A percentile compares a stretch with the other conserved stretches of the same genome.
Conservation (phyloP, 768 basidiomycete genomes). For the Obba rivulosa region DNA sequence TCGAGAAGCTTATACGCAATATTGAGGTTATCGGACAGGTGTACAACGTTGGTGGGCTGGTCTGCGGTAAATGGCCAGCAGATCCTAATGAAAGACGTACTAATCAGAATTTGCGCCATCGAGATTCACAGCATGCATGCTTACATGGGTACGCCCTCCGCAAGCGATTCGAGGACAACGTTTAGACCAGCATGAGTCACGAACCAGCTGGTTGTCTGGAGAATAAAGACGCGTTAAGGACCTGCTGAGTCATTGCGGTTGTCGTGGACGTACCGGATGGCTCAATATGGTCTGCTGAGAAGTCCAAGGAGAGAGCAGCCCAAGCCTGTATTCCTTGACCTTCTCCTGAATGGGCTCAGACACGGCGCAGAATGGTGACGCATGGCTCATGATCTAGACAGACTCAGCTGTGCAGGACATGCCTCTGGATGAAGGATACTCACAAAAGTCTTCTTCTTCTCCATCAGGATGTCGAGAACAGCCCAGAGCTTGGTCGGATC, state of each 20-base stretch:
- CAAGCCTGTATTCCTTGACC: neutral
- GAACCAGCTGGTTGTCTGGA: constrained; percentile 6
- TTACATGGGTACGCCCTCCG: constrained; percentile 4
- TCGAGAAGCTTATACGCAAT: constrained; percentile 24
- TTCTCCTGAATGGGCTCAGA: neutral
- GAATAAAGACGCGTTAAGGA: too few relatives aligned
- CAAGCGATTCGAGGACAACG: constrained; percentile 6
- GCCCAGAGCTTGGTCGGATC: constrained; percentile 1
- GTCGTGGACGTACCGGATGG: neutral
- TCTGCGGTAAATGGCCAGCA: constrained; percentile 23
- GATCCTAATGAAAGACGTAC: constrained; percentile 16
- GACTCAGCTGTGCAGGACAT: too few relatives aligned
- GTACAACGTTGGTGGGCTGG: constrained; percentile 19
- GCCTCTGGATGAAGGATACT: neutral
- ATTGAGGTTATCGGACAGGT: constrained; percentile 16
- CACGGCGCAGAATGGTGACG: neutral
- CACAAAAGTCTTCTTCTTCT: constrained; percentile 4
- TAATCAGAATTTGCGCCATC: too few relatives aligned
- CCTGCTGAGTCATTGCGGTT: neutral
- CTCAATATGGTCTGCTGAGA: constrained; percentile 2
- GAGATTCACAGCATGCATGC: neutral
- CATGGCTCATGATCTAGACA: neutral
- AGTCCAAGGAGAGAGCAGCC: neutral
- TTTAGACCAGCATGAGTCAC: constrained; percentile 7
- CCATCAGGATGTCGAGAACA: constrained; percentile 2